These are phyloP conservation scores for Wickerhamiella cacticola DNA, from an alignment of 805 yeast genomes.

Conservation along the genomic window DNA sequence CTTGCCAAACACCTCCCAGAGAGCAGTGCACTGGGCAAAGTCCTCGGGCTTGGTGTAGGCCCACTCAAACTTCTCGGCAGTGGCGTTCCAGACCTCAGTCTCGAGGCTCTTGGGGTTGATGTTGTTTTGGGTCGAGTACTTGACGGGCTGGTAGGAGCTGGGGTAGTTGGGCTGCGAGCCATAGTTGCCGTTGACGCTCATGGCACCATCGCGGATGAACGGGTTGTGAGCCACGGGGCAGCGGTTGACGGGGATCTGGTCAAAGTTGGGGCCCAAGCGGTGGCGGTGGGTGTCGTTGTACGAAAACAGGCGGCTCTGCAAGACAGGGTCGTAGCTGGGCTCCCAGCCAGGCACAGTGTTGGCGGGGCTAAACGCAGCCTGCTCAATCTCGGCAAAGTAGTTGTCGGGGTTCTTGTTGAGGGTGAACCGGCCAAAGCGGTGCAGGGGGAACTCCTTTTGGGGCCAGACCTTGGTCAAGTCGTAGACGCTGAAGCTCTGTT, in stretches of 20 bases:
- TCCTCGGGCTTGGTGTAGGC: conserved; percentile 55
- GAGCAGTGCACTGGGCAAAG: conserved; percentile 60
- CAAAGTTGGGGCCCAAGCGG: conserved; percentile 58
- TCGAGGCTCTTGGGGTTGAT: conserved; percentile 26
- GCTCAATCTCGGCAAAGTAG: conserved; percentile 41
- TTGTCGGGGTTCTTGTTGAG: conserved; percentile 46
- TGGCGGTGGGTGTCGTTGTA: conserved; percentile 69
- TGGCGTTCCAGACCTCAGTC: conserved; percentile 73
- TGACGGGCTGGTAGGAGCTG: conserved; percentile 31
- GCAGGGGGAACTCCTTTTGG: conserved; percentile 42
- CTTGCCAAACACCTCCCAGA: conserved; percentile 68
- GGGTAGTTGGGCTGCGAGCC: conserved; percentile 43
- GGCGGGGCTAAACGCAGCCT: conserved; percentile 57
- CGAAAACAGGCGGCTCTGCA: conserved; percentile 64
- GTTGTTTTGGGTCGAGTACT: conserved; percentile 22
- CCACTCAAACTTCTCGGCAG: conserved; percentile 85
- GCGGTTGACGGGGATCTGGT: conserved; percentile 51
- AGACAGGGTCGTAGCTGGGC: conserved; percentile 65
- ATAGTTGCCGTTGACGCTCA: conserved; percentile 37
- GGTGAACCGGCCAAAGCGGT: conserved; percentile 43
- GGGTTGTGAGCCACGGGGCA: conserved; percentile 42
- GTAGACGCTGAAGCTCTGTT: conserved; percentile 37
- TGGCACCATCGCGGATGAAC: conserved; percentile 52
- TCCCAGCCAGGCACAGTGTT: conserved; percentile 66
- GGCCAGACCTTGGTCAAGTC: conserved; percentile 52